Evolutionary conservation across 2,329 filamentous ascomycete species (phyloP).

Genomic region (Fusarium mundagurra): DNA sequence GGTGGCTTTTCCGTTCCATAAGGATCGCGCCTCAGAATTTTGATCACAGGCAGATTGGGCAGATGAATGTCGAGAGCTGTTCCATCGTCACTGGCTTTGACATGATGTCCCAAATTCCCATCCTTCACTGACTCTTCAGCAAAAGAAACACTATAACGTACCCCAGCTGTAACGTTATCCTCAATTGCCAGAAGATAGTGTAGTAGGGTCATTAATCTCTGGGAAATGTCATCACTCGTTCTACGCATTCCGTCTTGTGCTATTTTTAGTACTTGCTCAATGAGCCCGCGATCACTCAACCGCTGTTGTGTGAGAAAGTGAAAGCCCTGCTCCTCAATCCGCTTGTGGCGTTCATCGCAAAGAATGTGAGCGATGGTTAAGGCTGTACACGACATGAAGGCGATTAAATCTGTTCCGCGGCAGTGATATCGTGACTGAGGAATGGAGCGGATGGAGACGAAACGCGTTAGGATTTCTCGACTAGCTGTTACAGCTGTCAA

Average conservation of each 20-base stretch:
- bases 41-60: slow-evolving; percentile 55
- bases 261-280: slow-evolving; percentile 49
- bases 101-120: slow-evolving; percentile 36
- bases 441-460: slow-evolving; percentile 54
- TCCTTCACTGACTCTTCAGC: slow-evolving; percentile 22
- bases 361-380: slow-evolving; percentile 60
- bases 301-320: slow-evolving; percentile 54
- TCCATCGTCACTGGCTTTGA: slow-evolving; percentile 1
- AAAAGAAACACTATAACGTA: slow-evolving; percentile 36
- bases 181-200: slow-evolving; percentile 56
- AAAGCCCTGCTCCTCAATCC: slow-evolving; percentile 17
- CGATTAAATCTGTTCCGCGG: slow-evolving; percentile 60
- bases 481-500: slow-evolving; percentile 56
- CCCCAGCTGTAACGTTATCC: slow-evolving; percentile 44
- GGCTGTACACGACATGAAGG: slow-evolving; percentile 59
- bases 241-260: slow-evolving; percentile 48
- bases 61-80: slow-evolving; percentile 50
- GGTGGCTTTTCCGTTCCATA: neutral
- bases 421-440: slow-evolving; percentile 53
- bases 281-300: slow-evolving; percentile 52
- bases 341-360: slow-evolving; percentile 39
- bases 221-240: slow-evolving; percentile 52
- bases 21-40: slow-evolving; percentile 38
- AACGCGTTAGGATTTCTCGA: slow-evolving; percentile 60
- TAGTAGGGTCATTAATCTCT: slow-evolving; percentile 53